phyloP scores from a whole-genome alignment of 169 alveolate species.

The Eimeria zaria region DNA sequence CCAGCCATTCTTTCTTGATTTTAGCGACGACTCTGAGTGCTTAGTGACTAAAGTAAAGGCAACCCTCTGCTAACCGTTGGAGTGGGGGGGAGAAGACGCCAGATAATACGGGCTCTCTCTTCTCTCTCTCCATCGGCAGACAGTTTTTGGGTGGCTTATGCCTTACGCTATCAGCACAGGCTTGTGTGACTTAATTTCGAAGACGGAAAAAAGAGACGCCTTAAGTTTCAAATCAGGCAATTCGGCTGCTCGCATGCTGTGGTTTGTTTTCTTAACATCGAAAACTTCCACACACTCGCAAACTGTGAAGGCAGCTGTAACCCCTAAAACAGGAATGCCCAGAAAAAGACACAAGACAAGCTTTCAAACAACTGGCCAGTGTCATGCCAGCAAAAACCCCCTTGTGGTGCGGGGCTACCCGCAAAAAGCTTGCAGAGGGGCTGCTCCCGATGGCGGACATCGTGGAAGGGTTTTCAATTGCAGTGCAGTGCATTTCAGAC shows the following conservation, averaged over 20 bases:
- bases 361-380: background rate
- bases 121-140: background rate
- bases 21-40: background rate
- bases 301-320: background rate
- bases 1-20: background rate
- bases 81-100: background rate
- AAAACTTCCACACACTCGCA: background rate
- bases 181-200: background rate
- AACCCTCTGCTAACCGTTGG: background rate
- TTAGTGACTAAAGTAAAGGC: background rate
- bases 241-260: background rate
- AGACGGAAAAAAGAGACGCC: background rate
- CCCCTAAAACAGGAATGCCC: background rate
- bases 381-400: background rate
- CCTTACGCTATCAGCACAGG: background rate
- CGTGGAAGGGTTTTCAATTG: background rate
- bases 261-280: background rate
- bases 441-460: background rate
- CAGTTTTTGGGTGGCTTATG: background rate
- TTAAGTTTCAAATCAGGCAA: background rate
- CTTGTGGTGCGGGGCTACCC: background rate
- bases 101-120: background rate
- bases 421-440: background rate
- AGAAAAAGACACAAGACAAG: background rate
- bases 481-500: background rate